A percentile compares a stretch with the other conserved stretches of the same genome.
Evolutionary conservation across 257 asterid genomes (phyloP).

Genomic region (Nemophila menziesii): DNA sequence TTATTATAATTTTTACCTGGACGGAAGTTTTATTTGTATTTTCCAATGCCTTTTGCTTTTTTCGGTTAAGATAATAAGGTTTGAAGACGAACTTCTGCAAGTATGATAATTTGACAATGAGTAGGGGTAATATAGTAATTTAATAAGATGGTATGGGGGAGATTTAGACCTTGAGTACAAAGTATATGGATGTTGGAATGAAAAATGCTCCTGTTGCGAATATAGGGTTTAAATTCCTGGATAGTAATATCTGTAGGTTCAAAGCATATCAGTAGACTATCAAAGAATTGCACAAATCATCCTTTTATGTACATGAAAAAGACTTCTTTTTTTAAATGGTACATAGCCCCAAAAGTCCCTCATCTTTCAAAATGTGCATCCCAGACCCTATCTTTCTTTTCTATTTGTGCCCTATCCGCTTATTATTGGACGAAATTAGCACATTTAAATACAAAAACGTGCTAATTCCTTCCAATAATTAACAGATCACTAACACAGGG

Average conservation of each 20-base stretch:
- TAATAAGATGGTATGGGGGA: no score
- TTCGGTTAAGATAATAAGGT: constrained; percentile 67
- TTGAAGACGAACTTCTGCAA: constrained; percentile 69
- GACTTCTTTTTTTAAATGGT: no score
- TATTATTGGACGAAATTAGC: no score
- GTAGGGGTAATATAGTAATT: background rate
- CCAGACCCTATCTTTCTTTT: no score
- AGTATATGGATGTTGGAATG: constrained; percentile 74
- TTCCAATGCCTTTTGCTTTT: constrained; percentile 56
- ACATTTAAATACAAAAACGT: no score
- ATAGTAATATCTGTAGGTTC: constrained; percentile 62
- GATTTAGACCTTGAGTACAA: constrained; percentile 59
- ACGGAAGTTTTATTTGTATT: constrained; percentile 44
- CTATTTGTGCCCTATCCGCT: no score
- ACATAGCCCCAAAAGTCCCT: no score
- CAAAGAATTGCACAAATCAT: background rate
- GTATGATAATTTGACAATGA: constrained; percentile 10
- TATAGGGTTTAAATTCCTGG: constrained; percentile 46
- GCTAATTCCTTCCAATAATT: no score
- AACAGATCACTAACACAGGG: no score
- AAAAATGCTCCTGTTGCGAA: constrained; percentile 77
- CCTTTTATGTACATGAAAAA: no score
- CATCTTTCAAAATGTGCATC: no score
- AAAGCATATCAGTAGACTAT: constrained; percentile 6
- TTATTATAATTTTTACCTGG: constrained; percentile 77